Percentiles rank a stretch among this genome's conserved stretches.
Conservation (phyloP, 495 filamentous ascomycete genomes). For the Sordaria brevicollis region DNA sequence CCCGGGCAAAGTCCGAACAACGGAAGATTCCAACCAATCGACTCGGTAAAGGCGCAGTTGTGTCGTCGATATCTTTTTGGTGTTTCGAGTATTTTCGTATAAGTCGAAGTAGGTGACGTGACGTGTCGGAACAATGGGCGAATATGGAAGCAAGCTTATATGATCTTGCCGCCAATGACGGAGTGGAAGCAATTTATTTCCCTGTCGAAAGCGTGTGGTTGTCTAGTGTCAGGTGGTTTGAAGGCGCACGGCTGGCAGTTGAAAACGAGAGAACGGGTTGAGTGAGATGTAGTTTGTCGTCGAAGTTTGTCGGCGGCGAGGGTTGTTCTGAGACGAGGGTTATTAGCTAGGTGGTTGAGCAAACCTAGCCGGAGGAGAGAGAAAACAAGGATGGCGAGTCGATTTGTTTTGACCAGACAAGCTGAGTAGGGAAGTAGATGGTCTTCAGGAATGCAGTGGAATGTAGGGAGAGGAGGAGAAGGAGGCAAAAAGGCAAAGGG, state of each 20-base stretch:
- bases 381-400: neutral
- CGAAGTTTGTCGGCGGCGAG: neutral
- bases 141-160: neutral
- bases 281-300: neutral
- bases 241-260: neutral
- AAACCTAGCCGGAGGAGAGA: neutral
- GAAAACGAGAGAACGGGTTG: neutral
- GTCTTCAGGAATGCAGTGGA: neutral
- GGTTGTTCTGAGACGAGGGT: neutral
- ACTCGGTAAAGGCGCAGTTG: neutral
- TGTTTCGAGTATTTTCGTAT: neutral
- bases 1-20: neutral
- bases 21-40: neutral
- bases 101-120: neutral
- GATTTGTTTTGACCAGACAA: neutral
- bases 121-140: neutral
- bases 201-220: neutral
- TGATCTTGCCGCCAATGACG: neutral
- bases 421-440: neutral
- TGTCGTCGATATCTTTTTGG: neutral
- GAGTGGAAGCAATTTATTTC: neutral
- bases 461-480: neutral
- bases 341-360: neutral
- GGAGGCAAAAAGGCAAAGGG: neutral
- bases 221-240: neutral